Base-by-base conservation (phyloP, 73 alveolate species). In the Stentor coeruleus region DNA sequence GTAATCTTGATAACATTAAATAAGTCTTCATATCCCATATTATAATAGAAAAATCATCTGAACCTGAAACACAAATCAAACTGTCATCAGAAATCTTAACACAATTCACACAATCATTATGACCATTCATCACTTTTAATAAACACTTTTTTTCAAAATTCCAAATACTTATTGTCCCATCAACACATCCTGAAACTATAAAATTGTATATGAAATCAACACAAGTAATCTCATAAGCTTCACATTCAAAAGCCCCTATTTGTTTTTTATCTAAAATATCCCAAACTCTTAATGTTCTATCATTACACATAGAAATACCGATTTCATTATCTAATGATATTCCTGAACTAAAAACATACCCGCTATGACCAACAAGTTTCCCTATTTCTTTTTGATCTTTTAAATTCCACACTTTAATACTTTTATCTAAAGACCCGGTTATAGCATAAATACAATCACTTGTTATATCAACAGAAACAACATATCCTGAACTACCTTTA, bases 141-240 rank as follows among this genome's bases (percentile, higher is more conserved):
- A n/a, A n/a, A n/a, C n/a, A n/a, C n/a, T n/a, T n/a, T n/a, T n/a
- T n/a, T n/a, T n/a, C 66, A 49, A 49, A 20, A 49, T 20, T 49
- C 66, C 66, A 49, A 11, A 11, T 49, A 6, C 66, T 49, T 20
- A 49, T 20, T 11, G 66, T 11, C 6, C 6, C 20, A 49, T 49
- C 66, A 11, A 28, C 40, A 2, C 79, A 28, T 66, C 79, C 79
- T 26, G 79, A 26, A 66, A 31, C 79, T 26, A 66, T 49, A 49
- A 49, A 49, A 49, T 49, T 49, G 66, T 20, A 11, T 11, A 20
- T 20, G 20, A 49, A 11, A 49, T 6, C 6, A 49, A 49, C 66
- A 49, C 28, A 49, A 6, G 20, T 49, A 20, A 49, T 20, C 6
- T 20, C 6, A 11, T 20, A 20, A 49, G 66, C 20, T 11, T 49